Base-by-base conservation (phyloP, 1,139 yeast genomes). In the Debaryomycetaceae sp. region DNA sequence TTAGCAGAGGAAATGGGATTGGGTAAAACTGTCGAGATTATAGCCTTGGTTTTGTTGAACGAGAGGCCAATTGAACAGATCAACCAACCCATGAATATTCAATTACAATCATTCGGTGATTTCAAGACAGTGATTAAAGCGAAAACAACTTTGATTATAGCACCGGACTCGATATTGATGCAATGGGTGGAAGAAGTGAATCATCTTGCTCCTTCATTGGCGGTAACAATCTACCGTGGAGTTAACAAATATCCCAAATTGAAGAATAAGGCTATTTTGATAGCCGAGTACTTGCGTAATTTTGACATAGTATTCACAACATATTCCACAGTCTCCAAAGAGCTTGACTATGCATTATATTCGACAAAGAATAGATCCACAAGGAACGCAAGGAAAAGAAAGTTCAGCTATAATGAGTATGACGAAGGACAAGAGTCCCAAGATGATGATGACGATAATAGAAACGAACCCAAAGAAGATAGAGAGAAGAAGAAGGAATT, bases 1-100 rank as follows among this genome's bases (percentile, higher is more conserved):
- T 62, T 91, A 36, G 86, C 95, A 1, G 98, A 91, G 59, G 98
- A 93, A 63, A 93, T 93, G 99, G 98, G 99, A 0, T 73, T 93
- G 5, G 99, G 99, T 0, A 93, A 93, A 59, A 91, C 98, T 0
- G 83, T 93, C 2, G 99, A 93, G 60, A 70, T 89, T 6, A 72
- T 89, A 1, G 73, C 96, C 0, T 65, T 90, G 34, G 65, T 84
- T 0, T 59, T 83, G 3, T 58, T 83, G 44, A 85, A 91, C 59
- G 81, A 71, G 24, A 62, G 88, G 17, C 76, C 76, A 0, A 42
- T 50, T 0, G 60, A 57, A 13, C 85, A 83, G 50, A 52, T 65
- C 8, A 76, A 75, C 44, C 71, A 75, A 34, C 60, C 65, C 5
- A 49, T 68, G 1, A 68, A 60, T 47, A 72, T 60, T 41, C 72